Conservation (phyloP, 371 early-diverging fungal species). For the Mortierella sp. region DNA sequence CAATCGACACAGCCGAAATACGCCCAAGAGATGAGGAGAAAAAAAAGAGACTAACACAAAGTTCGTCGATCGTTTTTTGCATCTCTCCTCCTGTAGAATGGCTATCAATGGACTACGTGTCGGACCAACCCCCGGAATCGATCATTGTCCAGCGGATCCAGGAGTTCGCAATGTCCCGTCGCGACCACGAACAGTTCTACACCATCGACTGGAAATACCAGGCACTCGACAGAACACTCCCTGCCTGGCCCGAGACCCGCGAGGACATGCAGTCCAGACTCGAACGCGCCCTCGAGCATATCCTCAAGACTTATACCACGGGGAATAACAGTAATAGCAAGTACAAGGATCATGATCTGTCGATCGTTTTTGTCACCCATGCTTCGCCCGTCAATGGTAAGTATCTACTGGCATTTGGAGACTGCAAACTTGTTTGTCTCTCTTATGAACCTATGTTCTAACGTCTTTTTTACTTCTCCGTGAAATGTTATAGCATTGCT, state of each 20-base stretch:
- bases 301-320: conserved; percentile 19
- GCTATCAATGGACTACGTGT: conserved; percentile 47
- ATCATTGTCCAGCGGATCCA: conserved; percentile 57
- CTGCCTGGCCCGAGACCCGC: conserved; percentile 47
- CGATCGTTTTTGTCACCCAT: conserved; percentile 51
- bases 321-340: neutral
- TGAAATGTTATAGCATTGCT: conserved; percentile 27
- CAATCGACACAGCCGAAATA: neutral
- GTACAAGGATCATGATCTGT: conserved; percentile 27
- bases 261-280: conserved; percentile 49
- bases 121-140: conserved; percentile 45
- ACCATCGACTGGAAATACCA: conserved; percentile 54
- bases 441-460: no score
- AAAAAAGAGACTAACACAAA: neutral
- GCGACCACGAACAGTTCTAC: conserved; percentile 50
- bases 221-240: conserved; percentile 26
- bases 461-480: no score
- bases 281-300: conserved; percentile 26
- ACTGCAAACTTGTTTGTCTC: no score
- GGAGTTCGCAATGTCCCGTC: conserved; percentile 47
- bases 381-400: conserved; percentile 57
- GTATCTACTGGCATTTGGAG: no score
- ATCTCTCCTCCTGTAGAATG: conserved; percentile 28
- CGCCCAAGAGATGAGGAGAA: no score
- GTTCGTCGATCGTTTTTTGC: neutral